Conservation (phyloP, 2,329 filamentous ascomycete species). For the Coniochaeta sp. region DNA sequence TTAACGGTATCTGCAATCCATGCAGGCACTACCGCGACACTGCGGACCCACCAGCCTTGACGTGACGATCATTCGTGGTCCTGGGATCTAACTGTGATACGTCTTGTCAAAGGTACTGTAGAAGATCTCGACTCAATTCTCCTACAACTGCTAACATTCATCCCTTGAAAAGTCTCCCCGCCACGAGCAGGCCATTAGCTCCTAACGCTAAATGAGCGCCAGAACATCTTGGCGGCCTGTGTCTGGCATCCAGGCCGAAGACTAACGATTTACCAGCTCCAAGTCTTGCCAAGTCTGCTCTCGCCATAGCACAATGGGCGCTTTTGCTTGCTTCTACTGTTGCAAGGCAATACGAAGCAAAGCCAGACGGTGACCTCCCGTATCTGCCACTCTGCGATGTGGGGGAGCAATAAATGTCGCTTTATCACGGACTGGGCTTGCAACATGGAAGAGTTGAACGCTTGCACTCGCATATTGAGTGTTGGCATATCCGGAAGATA, state of each 20-base stretch:
- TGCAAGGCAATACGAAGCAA: not conserved
- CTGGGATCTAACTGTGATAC: not conserved
- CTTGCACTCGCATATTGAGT: conserved; percentile 8
- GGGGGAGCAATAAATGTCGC: conserved; percentile 6
- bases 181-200: not conserved
- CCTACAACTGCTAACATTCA: not conserved
- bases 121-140: not conserved
- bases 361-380: not conserved
- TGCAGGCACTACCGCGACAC: not conserved
- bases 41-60: not conserved
- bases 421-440: conserved; percentile 7
- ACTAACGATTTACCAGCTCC: not conserved
- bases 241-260: not conserved
- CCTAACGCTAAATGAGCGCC: not conserved
- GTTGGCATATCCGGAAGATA: conserved; percentile 11
- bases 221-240: not conserved
- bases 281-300: not conserved
- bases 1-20: not conserved
- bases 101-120: too few species aligned
- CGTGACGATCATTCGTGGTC: not conserved
- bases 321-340: not conserved
- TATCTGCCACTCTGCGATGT: not conserved
- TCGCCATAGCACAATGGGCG: not conserved
- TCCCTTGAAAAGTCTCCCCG: not conserved
- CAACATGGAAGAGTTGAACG: conserved; percentile 3